phyloP scores from a whole-genome alignment of 306 rosid species.

The Cucumis cinereus region DNA sequence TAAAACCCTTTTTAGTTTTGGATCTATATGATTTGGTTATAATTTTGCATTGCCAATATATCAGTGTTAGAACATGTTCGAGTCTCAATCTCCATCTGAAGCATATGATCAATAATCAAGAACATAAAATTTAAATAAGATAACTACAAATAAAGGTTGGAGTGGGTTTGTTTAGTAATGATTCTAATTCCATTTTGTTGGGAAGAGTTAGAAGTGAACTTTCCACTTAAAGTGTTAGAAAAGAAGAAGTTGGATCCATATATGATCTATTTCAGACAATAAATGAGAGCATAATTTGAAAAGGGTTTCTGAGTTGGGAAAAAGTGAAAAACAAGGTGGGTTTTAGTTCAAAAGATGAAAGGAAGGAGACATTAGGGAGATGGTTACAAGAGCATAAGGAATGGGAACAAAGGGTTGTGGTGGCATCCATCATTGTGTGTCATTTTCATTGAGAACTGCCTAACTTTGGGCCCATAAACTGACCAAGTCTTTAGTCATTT shows the following conservation, averaged over 20 bases:
- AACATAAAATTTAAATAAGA: background rate
- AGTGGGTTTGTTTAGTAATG: background rate
- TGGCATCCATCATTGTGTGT: background rate
- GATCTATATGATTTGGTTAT: background rate
- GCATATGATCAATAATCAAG: too few species aligned
- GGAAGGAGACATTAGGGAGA: background rate
- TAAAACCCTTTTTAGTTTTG: background rate
- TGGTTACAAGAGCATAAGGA: background rate
- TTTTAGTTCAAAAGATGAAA: background rate
- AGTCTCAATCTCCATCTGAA: too few species aligned
- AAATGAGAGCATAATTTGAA: background rate
- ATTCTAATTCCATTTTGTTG: background rate
- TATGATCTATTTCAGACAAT: background rate
- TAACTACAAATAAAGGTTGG: background rate
- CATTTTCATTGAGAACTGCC: conserved; percentile 12
- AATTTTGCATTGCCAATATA: background rate
- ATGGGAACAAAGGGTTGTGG: background rate
- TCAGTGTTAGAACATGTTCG: background rate
- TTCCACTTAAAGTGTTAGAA: background rate
- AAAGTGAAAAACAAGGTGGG: background rate
- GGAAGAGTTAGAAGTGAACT: background rate
- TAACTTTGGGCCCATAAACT: conserved; percentile 6
- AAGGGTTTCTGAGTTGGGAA: background rate
- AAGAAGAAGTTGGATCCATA: background rate
- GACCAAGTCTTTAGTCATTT: background rate